Evolutionary conservation across 108 stramenopile species (phyloP), one percentile per base, ranked within the genome.

Genomic region (Cylindrotheca fusiformis): DNA sequence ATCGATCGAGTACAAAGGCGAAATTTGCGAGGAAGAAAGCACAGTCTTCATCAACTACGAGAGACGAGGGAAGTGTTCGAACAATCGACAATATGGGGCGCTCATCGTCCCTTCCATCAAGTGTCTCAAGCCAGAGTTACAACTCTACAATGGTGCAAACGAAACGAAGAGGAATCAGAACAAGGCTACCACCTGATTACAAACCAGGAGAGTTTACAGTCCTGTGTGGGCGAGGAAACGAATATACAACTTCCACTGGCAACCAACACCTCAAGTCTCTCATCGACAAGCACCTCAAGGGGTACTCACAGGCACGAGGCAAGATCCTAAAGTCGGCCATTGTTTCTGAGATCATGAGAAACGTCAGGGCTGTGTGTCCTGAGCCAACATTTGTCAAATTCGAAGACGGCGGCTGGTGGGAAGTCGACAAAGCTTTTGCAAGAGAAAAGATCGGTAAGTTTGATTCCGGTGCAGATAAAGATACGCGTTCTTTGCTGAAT

Each of bases 361-460:
- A 47, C 3, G 28, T 36, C 45, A 27, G 22, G 19, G 22, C 27
- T 21, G 44, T 23, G 6, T 33, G 32, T 12, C 8, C 55, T 2
- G 47, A 23, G 24, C 27, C 23, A 27, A 29, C 47, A 24, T 66
- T 66, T 30, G 33, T 66, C 41, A 55, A 56, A 47, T 29, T 48
- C 14, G 55, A 66, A 22, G 19, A 66, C n/a, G 55, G 55, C 3
- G 20, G n/a, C 46, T 66, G 65, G 65, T 66, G 55, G 55, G 55
- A 55, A 24, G 55, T 66, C 2, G 65, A 66, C 27, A 55, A 66
- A 12, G 48, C 55, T 8, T 47, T 66, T 55, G 53, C 55, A 4
- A 14, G 65, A 32, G 65, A 66, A 27, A 66, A 66, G 55, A 32
- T 66, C 3, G 50, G 56, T 24, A 68, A 76, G 47, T 32, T 32